Evolutionary conservation across 148 eudicot species (phyloP).

Genomic region (Cornus kousa): DNA sequence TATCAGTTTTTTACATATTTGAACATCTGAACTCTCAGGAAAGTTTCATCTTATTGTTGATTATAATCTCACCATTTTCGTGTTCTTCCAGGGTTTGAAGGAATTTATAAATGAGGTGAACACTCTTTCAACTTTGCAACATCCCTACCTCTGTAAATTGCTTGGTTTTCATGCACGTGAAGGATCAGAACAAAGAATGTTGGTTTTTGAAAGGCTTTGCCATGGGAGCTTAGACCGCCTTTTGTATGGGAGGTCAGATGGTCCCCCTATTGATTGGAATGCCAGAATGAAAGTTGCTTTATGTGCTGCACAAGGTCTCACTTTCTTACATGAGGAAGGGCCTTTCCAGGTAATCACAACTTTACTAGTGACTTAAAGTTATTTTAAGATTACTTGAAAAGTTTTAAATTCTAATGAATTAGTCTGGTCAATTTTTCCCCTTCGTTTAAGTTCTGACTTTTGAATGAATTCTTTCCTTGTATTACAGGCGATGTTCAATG

Average conservation of each 20-base stretch:
- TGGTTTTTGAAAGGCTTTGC: conserved; percentile 88
- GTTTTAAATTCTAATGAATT: neutral
- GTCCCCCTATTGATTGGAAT: conserved; percentile 89
- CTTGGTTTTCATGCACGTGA: conserved; percentile 92
- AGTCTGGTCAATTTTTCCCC: too few relatives aligned
- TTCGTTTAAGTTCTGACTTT: neutral
- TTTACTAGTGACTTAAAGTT: neutral
- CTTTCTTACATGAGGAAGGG: conserved; percentile 92
- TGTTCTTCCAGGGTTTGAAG: conserved; percentile 55
- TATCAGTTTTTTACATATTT: neutral
- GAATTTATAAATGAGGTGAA: conserved; percentile 84
- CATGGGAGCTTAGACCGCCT: conserved; percentile 91
- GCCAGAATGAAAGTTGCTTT: conserved; percentile 74
- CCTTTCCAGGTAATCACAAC: conserved; percentile 78
- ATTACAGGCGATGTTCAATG: conserved; percentile 90
- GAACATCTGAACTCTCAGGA: neutral
- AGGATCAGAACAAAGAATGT: conserved; percentile 73
- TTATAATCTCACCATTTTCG: neutral
- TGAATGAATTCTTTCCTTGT: neutral
- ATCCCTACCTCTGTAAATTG: conserved; percentile 83
- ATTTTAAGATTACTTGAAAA: neutral
- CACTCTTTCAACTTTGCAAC: conserved; percentile 80
- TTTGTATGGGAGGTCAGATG: conserved; percentile 71
- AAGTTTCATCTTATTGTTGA: too few relatives aligned
- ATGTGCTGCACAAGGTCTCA: conserved; percentile 91